phyloP scores from a whole-genome alignment of 768 basidiomycete species.

The Mycena rebaudengoi region DNA sequence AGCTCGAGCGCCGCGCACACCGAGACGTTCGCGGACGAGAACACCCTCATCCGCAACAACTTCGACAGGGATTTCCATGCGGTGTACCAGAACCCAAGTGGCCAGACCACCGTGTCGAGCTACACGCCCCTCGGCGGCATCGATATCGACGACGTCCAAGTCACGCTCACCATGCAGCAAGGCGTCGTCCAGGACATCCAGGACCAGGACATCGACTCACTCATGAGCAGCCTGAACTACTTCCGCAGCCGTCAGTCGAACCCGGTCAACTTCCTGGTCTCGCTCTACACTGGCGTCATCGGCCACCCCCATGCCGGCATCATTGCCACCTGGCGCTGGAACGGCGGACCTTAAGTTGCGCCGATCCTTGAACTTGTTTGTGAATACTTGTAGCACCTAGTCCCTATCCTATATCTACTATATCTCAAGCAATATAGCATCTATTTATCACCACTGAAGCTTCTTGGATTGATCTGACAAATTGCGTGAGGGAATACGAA shows the following conservation, averaged over 20 bases:
- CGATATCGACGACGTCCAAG: not conserved
- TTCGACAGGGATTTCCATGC: not conserved
- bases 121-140: not conserved
- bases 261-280: not conserved
- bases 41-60: not conserved
- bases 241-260: not conserved
- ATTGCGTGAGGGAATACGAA: no score
- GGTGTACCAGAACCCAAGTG: not conserved
- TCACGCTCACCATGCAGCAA: not conserved
- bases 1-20: not conserved
- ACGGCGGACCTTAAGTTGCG: no score
- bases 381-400: no score
- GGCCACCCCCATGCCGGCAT: not conserved
- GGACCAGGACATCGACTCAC: not conserved
- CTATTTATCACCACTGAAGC: no score
- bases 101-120: not conserved
- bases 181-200: conserved; percentile 1
- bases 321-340: not conserved
- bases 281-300: not conserved
- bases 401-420: no score
- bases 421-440: no score
- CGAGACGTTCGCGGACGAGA: not conserved
- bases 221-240: not conserved
- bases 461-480: no score
- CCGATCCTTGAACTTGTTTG: no score